Evolutionary conservation across 257 asterid genomes (phyloP).

Genomic region (Coffea eugenioides): DNA sequence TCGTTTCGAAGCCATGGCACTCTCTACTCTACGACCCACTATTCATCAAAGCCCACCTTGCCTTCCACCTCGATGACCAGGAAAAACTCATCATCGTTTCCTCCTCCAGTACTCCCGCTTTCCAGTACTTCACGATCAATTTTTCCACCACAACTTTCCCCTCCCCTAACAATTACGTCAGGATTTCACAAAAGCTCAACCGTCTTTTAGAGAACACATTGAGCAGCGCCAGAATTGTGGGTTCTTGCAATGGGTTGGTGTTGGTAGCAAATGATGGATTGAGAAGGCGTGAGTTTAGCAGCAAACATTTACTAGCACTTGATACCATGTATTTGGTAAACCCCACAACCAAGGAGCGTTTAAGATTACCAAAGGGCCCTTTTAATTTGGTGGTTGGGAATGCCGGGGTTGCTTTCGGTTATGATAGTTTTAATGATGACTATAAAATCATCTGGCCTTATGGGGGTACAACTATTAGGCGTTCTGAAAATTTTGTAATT

Average conservation of each 20-base stretch:
- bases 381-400: slow-evolving; percentile 11
- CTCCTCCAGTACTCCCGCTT: neutral
- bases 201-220: slow-evolving; percentile 1
- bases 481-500: too few species aligned
- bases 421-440: slow-evolving; percentile 36
- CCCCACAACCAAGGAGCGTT: slow-evolving; percentile 33
- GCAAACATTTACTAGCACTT: too few species aligned
- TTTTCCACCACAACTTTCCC: neutral
- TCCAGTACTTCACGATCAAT: slow-evolving; percentile 2
- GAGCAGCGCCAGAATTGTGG: slow-evolving; percentile 12
- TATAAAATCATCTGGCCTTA: slow-evolving; percentile 23
- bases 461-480: too few species aligned
- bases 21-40: slow-evolving; percentile 23
- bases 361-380: slow-evolving; percentile 19
- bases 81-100: slow-evolving; percentile 24
- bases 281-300: neutral
- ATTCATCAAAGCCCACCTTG: slow-evolving; percentile 31
- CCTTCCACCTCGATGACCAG: neutral
- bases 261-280: slow-evolving; percentile 5
- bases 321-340: slow-evolving; percentile 24
- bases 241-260: slow-evolving; percentile 35
- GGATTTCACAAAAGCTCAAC: neutral
- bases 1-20: slow-evolving; percentile 14
- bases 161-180: neutral
- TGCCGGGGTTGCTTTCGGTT: slow-evolving; percentile 35